phyloP scores from a whole-genome alignment of 2,329 filamentous ascomycete genomes.

The Botrytis tulipae region DNA sequence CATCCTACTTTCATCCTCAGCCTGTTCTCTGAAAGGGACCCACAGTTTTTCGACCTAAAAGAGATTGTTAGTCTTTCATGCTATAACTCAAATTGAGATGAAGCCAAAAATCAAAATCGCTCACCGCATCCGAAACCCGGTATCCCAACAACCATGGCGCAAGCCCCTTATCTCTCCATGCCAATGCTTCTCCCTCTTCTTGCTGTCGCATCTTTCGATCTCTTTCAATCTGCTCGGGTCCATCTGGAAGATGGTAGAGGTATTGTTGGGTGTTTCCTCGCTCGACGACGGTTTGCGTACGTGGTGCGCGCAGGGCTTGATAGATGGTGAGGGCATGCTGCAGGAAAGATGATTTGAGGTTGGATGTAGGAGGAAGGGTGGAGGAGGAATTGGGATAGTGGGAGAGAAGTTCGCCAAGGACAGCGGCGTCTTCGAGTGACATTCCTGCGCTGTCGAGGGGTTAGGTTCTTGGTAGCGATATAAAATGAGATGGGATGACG shows the following conservation, averaged over 20 bases:
- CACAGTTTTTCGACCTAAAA: background rate
- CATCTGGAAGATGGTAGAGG: conserved; percentile 55
- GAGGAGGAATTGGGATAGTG: conserved; percentile 31
- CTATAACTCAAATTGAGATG: too few species aligned
- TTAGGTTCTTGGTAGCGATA: background rate
- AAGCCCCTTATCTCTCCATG: conserved; percentile 44
- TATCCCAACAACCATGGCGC: conserved; percentile 44
- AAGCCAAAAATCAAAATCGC: background rate
- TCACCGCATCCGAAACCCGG: conserved; percentile 42
- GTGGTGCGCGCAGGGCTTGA: conserved; percentile 54
- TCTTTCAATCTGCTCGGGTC: conserved; percentile 55
- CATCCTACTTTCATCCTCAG: background rate
- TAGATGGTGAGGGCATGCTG: conserved; percentile 48
- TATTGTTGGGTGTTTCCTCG: conserved; percentile 60
- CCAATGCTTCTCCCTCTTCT: conserved; percentile 41
- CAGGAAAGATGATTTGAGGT: conserved; percentile 22
- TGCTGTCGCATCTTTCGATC: conserved; percentile 46
- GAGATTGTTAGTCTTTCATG: background rate
- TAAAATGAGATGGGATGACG: background rate
- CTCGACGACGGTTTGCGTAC: conserved; percentile 59
- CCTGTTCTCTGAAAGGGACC: background rate
- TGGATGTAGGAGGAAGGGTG: conserved; percentile 15
- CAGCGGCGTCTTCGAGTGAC: conserved; percentile 59
- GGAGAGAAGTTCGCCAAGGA: conserved; percentile 54
- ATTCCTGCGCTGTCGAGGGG: conserved; percentile 48